Evolutionary conservation across 2,329 filamentous ascomycete genomes (phyloP), one percentile per base, ranked within the genome.

Genomic region (Phaeoacremonium minimum): DNA sequence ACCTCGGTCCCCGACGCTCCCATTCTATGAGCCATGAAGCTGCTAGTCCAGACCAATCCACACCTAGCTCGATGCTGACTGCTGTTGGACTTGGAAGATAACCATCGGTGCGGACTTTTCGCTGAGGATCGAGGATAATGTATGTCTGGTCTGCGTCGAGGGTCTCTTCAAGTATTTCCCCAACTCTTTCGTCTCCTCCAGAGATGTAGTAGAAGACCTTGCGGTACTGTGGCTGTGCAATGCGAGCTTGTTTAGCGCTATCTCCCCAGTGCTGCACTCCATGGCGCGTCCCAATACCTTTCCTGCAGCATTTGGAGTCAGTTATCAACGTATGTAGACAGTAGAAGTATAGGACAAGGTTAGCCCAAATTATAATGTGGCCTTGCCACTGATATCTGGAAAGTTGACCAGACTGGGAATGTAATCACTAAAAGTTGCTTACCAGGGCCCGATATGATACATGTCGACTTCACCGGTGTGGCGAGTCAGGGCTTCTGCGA

Each of bases 191-290:
- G 28, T 80, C 75, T 1, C 75, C 75, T 0, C 74, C 75, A 0
- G 70, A 67, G 3, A 80, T 48, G 46, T 73, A 77, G 56, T 69
- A 81, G 48, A 74, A 79, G 20, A 68, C 64, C 46, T 74, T 74
- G 7, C 76, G 62, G 46, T 79, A 81, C 26, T 73, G 68, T 0
- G 74, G 67, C 13, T 73, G 68, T 0, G 77, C 75, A 15, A 83
- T 77, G 14, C 78, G 73, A 0, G 71, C 73, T 52, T 83, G 78
- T 49, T 83, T 82, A 1, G 71, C 67, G 36, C 73, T 78, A 46
- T 83, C 78, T 13, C 66, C 54, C 57, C 66, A 83, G 44, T 83
- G 78, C 50, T 80, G 75, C 0, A 83, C 72, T 2, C 77, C 77
- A 41, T 83, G 78, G 4, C 78, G 64, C 0, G 78, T 81, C 2